Base-by-base conservation (phyloP, 2,329 filamentous ascomycete species). In the Aspergillus ochraceoroseus region DNA sequence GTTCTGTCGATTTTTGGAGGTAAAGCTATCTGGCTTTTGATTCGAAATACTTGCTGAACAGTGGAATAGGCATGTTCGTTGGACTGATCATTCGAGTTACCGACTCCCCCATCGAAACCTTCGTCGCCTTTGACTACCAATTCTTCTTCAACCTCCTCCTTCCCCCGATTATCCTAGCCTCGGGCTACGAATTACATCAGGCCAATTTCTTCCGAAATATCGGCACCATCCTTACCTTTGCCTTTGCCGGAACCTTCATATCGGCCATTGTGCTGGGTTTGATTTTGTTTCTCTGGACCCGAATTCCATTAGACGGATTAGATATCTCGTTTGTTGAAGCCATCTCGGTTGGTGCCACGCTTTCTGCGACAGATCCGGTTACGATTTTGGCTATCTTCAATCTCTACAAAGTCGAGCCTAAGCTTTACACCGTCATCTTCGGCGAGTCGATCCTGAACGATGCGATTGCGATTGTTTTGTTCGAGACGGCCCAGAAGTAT, bases 201-300 rank as follows among this genome's bases (percentile, higher is more conserved):
- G 89, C 87, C 55, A 98, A 98, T 70, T 98, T 98, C 76, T 98
- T 98, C 69, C 84, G 90, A 51, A 95, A 98, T 59, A 95, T 96
- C 47, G 90, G 92, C 47, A 94, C 87, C 5, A 98, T 98, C 56
- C 72, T 98, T 52, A 96, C 92, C 3, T 98, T 98, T 65, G 92
- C 92, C 18, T 96, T 98, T 62, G 89, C 86, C 34, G 92, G 92
- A 20, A 98, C 92, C 0, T 95, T 98, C 61, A 85, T 98, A 49
- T 98, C 92, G 26, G 92, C 92, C 44, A 76, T 96, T n/a, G 88
- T 95, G 30, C 83, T 98, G 37, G 92, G 88, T 15, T 64, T 89
- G 30, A 84, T 98, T 41, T 73, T 98, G 34, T 98, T 79, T 72
- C 64, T 95, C 6, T 98, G 94, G 75, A 89, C 88, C 1, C 77